These are phyloP conservation scores for Coffea canephora DNA, from an alignment of 257 asterid genomes.

Conservation along the genomic window DNA sequence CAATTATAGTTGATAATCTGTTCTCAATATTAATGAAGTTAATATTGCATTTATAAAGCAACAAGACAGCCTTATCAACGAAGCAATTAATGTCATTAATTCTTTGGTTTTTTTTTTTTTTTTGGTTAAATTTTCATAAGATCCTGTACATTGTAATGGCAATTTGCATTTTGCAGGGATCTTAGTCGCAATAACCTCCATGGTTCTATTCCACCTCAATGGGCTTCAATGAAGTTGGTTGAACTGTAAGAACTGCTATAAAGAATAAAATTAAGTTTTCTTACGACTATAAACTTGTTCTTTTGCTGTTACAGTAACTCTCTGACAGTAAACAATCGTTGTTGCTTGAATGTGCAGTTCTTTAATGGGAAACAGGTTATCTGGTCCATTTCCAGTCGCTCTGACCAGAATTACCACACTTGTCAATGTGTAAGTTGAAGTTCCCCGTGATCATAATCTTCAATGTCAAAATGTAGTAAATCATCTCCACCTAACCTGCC, in stretches of 20 bases:
- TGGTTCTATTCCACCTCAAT: slow-evolving; percentile 70
- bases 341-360: slow-evolving; percentile 58
- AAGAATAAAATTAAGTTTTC: slow-evolving; percentile 14
- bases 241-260: slow-evolving; percentile 52
- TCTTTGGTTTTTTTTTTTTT: too few relatives aligned
- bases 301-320: neutral
- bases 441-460: neutral
- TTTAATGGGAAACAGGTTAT: slow-evolving; percentile 82
- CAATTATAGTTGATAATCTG: neutral
- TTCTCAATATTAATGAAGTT: neutral
- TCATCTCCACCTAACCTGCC: too few relatives aligned
- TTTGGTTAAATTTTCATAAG: too few relatives aligned
- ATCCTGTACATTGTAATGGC: neutral
- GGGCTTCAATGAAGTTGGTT: slow-evolving; percentile 68
- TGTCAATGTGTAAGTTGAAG: slow-evolving; percentile 56
- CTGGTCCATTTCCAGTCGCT: slow-evolving; percentile 81
- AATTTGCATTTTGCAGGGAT: slow-evolving; percentile 55
- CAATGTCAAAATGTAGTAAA: too few relatives aligned
- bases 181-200: slow-evolving; percentile 75
- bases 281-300: slow-evolving; percentile 1
- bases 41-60: neutral
- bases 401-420: slow-evolving; percentile 64
- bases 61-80: neutral
- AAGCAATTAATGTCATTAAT: slow-evolving; percentile 8
- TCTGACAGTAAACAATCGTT: neutral